These are phyloP conservation scores for Pseudozyma hubeiensis DNA, from an alignment of 1,284 basidiomycete genomes.

Conservation along the genomic window DNA sequence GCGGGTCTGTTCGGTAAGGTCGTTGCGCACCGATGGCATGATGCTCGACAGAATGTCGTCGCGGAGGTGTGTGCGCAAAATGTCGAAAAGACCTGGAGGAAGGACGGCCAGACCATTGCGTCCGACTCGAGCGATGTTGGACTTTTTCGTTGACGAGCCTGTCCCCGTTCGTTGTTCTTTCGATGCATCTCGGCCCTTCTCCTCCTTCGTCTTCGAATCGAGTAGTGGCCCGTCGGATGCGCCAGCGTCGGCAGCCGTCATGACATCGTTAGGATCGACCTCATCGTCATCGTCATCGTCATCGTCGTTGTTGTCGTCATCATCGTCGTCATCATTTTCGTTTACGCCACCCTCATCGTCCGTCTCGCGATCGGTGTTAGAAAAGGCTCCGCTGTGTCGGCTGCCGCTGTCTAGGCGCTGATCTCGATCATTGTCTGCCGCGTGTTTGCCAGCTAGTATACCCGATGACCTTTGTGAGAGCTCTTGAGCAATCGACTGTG, in stretches of 20 bases:
- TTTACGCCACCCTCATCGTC: constrained; percentile 11
- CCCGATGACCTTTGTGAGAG: constrained; percentile 28
- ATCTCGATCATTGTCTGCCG: not conserved
- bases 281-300: constrained; percentile 1
- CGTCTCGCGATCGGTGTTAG: constrained; percentile 25
- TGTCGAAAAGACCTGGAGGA: constrained; percentile 48
- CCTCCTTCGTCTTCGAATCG: constrained; percentile 14
- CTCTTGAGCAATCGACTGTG: constrained; percentile 36
- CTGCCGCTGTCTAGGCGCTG: constrained; percentile 18
- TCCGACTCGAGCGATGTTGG: constrained; percentile 46
- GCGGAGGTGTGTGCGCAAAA: constrained; percentile 44
- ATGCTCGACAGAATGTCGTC: constrained; percentile 48
- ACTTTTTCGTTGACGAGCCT: constrained; percentile 16
- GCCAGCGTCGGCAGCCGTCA: constrained; percentile 20
- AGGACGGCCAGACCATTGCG: constrained; percentile 51
- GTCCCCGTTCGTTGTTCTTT: constrained; percentile 1
- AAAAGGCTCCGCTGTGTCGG: constrained; percentile 15
- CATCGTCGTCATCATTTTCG: constrained; percentile 9
- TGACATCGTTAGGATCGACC: not conserved
- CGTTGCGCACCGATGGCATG: constrained; percentile 48
- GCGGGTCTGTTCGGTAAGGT: constrained; percentile 47
- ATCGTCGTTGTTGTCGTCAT: constrained; percentile 8
- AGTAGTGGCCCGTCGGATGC: constrained; percentile 1
- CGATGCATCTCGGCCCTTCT: constrained; percentile 1
- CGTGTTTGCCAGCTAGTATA: constrained; percentile 7